Base-by-base conservation (phyloP, 1,139 yeast genomes). In the Diutina rugosa region DNA sequence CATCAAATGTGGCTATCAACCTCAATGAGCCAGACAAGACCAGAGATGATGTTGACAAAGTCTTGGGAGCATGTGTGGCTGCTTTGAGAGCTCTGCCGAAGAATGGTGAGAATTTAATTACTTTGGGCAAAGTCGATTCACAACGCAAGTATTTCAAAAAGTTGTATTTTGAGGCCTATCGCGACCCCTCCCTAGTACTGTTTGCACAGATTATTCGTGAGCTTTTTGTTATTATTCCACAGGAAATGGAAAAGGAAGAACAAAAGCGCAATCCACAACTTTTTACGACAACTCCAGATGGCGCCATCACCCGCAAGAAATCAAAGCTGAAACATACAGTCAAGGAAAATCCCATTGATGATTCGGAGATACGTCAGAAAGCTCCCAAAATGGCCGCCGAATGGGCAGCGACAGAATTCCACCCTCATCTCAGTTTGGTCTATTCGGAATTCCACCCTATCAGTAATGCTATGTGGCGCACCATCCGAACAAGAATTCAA, bases 341-440 rank as follows among this genome's bases (percentile, higher is more conserved):
- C 21, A 44, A 41, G n/a, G 57, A 56, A 7, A 67, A 68, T 53
- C 63, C 63, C 6, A 58, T 73, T 45, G 77, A 73, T 56, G 63
- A 68, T 56, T 60, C 61, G 6, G 62, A 58, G 56, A 65, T 71
- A 46, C 72, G 62, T 56, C 61, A 59, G 49, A 67, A 70, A 55
- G 69, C 78, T 16, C 69, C 78, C 2, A 61, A 57, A 6, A 72
- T 69, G 58, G 80, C 80, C 0, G 74, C 77, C 2, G 71, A 68
- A 9, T 87, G 95, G 95, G 78, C 80, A 9, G 62, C 63, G 7
- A 65, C 70, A 10, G 87, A 82, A 57, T 87, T 74, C 65, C 82
- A 80, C 56, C 96, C 96, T 1, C 96, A 88, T 66, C 71, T 88
- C 45, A 85, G 91, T 10, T 69, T 88, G 58, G 85, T 83, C 5